Evolutionary conservation across 805 yeast species (phyloP), one percentile per base, ranked within the genome.

Genomic region (Yarrowia alimentaria): DNA sequence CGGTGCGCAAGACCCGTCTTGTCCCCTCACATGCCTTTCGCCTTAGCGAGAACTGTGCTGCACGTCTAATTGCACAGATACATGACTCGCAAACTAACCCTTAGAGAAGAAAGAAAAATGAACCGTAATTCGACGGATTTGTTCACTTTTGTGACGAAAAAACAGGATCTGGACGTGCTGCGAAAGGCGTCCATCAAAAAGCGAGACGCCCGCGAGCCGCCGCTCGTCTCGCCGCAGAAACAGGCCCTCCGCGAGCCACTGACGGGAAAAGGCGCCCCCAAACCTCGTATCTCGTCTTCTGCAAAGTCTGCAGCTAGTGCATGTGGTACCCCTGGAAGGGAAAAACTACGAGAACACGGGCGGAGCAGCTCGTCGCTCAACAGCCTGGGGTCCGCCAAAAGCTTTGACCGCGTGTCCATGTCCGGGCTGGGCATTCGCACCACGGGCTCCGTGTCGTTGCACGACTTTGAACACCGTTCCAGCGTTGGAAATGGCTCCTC

Each of bases 121-220:
- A 37, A 37, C 43, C 43, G 43, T 37, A 37, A 37, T 24, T 37
- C 43, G 8, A 24, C 43, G 43, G 43, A 37, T 18, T 30, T 37
- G 5, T 37, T 37, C 43, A 37, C 43, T 29, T 37, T 37, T 37
- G 43, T 37, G 9, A 37, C 43, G 3, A 37, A 37, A 37, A 37
- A 37, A 25, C 43, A 37, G 43, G 43, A 37, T 9, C 43, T 37
- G 30, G 43, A 37, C 30, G 43, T 37, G 43, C 30, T 37, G 43
- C 30, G 43, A 12, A 24, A 37, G 30, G 43, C 43, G 43, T 37
- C 43, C 8, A 37, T 37, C 16, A 37, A 37, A 9, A 3, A 30
- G 14, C 22, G 43, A 2, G 42, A 35, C 12, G 40, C 19, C 16
- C 19, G 13, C 4, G 7, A 5, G 8, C 7, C 21, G 2, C 5